A percentile compares a stretch with the other conserved stretches of the same genome.
These are phyloP conservation scores for Arabidopsis thaliana DNA, from an alignment of 345 rosid genomes.

Conservation along the genomic window TAIR10.1 NC_003076.8:3952501-3953000, in stretches of 20 bases:
- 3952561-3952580: constrained; percentile 38
- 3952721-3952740: constrained; percentile 49
- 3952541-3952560: constrained; percentile 43
- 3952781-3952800: constrained; percentile 46
- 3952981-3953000: constrained; percentile 51
- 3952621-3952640: constrained; percentile 72
- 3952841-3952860: constrained; percentile 43
- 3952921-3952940: constrained; percentile 51
- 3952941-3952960: constrained; percentile 64
- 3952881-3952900: constrained; percentile 38
- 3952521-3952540: constrained; percentile 53
- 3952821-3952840: constrained; percentile 22
- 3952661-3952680: constrained; percentile 59
- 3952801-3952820: constrained; percentile 24
- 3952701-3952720: constrained; percentile 33
- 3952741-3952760: constrained; percentile 23
- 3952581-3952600: constrained; percentile 62
- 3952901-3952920: constrained; percentile 34
- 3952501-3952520: constrained; percentile 60
- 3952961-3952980: constrained; percentile 52
- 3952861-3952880: constrained; percentile 36
- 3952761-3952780: constrained; percentile 48
- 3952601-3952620: constrained; percentile 89
- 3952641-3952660: constrained; percentile 67
- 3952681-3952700: constrained; percentile 38